Evolutionary conservation across 2,329 filamentous ascomycete species (phyloP).

Genomic region (Cytospora leucostoma): DNA sequence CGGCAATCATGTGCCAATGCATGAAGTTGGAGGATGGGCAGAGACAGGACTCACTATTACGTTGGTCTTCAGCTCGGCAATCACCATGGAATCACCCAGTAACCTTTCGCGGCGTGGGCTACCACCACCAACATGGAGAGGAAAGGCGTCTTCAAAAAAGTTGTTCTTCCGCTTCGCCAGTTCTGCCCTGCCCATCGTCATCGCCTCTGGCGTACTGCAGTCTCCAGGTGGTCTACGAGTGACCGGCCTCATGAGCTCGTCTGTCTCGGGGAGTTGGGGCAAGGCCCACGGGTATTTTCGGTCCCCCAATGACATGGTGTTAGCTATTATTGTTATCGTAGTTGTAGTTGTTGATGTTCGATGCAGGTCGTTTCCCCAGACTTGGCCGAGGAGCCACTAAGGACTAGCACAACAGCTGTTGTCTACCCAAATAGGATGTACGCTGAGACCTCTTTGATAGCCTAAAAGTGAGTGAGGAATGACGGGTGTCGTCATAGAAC

Average conservation of each 20-base stretch:
- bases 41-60: constrained; percentile 53
- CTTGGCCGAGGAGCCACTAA: background rate
- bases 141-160: constrained; percentile 51
- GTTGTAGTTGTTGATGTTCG: background rate
- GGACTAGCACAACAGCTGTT: background rate
- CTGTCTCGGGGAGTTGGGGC: constrained; percentile 40
- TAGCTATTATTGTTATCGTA: background rate
- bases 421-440: background rate
- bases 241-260: constrained; percentile 42
- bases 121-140: constrained; percentile 32
- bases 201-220: constrained; percentile 34
- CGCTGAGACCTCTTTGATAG: background rate
- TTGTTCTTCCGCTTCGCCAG: constrained; percentile 43
- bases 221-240: constrained; percentile 45
- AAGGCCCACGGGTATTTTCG: constrained; percentile 34
- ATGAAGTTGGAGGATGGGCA: background rate
- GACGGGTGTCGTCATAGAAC: background rate
- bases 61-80: constrained; percentile 66
- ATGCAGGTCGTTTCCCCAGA: background rate
- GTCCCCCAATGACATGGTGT: constrained; percentile 36
- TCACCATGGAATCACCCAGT: constrained; percentile 57
- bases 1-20: background rate
- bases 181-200: constrained; percentile 37
- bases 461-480: background rate
- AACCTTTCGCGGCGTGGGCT: constrained; percentile 48